Conservation (phyloP, 345 rosid species). For the Eucalyptus erythrocorys region DNA sequence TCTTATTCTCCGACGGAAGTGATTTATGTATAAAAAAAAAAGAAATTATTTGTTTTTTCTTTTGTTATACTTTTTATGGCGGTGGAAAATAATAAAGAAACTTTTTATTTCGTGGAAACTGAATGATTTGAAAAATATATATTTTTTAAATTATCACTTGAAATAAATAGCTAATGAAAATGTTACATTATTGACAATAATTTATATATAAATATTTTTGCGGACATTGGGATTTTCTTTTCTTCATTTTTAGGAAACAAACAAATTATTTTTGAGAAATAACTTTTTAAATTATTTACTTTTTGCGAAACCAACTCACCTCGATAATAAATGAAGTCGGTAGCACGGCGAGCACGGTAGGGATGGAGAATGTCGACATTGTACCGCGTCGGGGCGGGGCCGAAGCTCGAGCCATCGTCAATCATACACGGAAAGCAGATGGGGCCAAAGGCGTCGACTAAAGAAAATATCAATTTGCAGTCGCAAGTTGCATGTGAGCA, state of each 20-base stretch:
- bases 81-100: neutral
- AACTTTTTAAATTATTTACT: neutral
- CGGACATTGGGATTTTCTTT: accelerated
- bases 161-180: neutral
- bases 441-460: neutral
- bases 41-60: neutral
- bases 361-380: neutral
- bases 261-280: neutral
- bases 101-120: neutral
- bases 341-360: neutral
- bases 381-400: neutral
- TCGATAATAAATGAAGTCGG: neutral
- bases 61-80: neutral
- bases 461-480: neutral
- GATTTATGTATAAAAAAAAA: neutral
- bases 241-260: neutral
- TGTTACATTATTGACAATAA: neutral
- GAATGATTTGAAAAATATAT: neutral
- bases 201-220: neutral
- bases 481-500: neutral
- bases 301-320: neutral
- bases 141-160: accelerated
- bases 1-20: neutral
- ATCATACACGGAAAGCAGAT: neutral
- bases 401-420: neutral